These are phyloP conservation scores for Bipolaris oryzae DNA, from an alignment of 2,329 filamentous ascomycete species.

Conservation along the genomic window DNA sequence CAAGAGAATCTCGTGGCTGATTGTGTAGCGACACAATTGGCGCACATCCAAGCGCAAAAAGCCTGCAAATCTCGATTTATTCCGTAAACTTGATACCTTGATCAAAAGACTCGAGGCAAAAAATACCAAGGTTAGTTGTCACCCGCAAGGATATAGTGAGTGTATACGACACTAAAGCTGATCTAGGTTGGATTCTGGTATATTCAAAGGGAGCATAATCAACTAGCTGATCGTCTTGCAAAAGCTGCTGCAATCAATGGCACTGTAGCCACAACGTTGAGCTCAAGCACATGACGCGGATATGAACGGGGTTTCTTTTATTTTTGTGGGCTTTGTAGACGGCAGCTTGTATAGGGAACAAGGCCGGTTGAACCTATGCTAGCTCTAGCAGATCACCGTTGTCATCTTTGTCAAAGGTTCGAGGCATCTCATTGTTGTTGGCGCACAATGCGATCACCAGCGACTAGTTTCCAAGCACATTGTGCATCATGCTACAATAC, in stretches of 20 bases:
- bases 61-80: background rate
- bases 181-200: background rate
- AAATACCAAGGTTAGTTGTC: background rate
- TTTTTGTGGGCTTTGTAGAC: too few relatives aligned
- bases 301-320: too few relatives aligned
- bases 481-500: too few relatives aligned
- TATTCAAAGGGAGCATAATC: conserved; percentile 4
- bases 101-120: background rate
- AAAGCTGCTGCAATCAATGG: conserved; percentile 11
- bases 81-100: background rate
- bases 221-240: conserved; percentile 19
- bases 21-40: background rate
- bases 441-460: too few relatives aligned
- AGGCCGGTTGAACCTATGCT: too few relatives aligned
- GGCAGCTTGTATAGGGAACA: too few relatives aligned
- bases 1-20: background rate
- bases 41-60: background rate
- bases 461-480: too few relatives aligned
- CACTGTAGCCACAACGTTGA: too few relatives aligned
- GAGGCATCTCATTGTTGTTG: too few relatives aligned
- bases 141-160: background rate
- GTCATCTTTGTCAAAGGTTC: too few relatives aligned
- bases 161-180: background rate
- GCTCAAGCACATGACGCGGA: too few relatives aligned
- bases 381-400: too few relatives aligned